Base-by-base conservation (phyloP, 495 filamentous ascomycete species). In the Parathielavia appendiculata region DNA sequence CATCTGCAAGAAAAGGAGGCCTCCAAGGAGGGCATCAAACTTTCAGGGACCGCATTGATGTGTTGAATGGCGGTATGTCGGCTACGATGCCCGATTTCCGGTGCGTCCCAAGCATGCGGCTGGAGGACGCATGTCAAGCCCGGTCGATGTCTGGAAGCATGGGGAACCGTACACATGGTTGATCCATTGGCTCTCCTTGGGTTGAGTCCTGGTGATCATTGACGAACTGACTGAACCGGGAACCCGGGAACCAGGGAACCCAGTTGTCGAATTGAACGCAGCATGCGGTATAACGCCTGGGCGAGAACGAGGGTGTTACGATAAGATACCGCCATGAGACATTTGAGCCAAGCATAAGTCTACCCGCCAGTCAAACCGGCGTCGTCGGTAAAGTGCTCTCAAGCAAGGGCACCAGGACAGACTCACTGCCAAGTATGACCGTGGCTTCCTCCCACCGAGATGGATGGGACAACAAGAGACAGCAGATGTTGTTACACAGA, bases 261-360 rank as follows among this genome's bases (percentile, higher is more conserved):
- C 32, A 36, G 48, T 10, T 9, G n/a, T 1, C n/a, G 16, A 34
- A 9, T n/a, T 1, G 34, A 22, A 22, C 12, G 50, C 50, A 43
- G 38, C 22, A 41, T 60, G 57, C 57, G 34, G 57, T 60, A 51
- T 44, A 35, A 58, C 56, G 20, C 14, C 26, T 58, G 56, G 26
- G 47, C 36, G 4, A 10, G 20, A 20, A 23, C 7, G 38, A 43
- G n/a, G 39, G 16, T 51, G 38, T 35, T 34, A 22, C 45, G 20
- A 2, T 9, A 20, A 32, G 41, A 56, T 23, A 38, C 32, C 17
- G 41, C 30, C 41, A 43, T 19, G 26, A 23, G 53, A 1, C 17
- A 19, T 11, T n/a, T n/a, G n/a, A n/a, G n/a, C n/a, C 34, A 41
- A 23, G 17, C 1, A 1, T 17, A 1, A 44, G 22, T n/a, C 8